A percentile compares a stretch with the other conserved stretches of the same genome.
These are phyloP conservation scores for Anthracocystis panici-leucophaei DNA, from an alignment of 1,284 basidiomycete genomes.

Conservation along the genomic window DNA sequence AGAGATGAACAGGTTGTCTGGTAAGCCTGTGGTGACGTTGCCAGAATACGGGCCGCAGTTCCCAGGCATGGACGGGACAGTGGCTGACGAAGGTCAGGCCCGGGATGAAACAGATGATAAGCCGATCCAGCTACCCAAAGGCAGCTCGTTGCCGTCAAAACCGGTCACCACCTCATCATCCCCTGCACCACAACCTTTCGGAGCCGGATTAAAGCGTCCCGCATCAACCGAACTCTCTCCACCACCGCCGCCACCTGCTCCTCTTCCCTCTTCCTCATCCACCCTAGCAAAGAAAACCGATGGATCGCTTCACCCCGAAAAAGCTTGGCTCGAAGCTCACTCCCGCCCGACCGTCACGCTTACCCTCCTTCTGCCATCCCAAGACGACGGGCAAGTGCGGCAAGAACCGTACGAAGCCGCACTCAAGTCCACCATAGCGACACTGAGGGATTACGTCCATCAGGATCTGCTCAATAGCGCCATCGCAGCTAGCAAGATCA, in stretches of 20 bases:
- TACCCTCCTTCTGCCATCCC: conserved; percentile 43
- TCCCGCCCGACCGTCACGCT: conserved; percentile 51
- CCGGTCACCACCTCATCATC: conserved; percentile 12
- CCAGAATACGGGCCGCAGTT: conserved; percentile 53
- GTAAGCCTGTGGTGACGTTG: conserved; percentile 33
- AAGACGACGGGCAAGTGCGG: conserved; percentile 22
- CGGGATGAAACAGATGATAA: conserved; percentile 19
- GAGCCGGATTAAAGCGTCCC: conserved; percentile 28
- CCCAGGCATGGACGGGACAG: conserved; percentile 18
- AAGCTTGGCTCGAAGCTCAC: conserved; percentile 58
- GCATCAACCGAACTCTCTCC: conserved; percentile 36
- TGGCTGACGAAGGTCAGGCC: conserved; percentile 6
- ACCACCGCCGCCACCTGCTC: conserved; percentile 29
- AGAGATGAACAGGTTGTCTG: conserved; percentile 46
- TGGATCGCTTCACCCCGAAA: conserved; percentile 54
- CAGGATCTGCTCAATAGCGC: conserved; percentile 48
- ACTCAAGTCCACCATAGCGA: conserved; percentile 53
- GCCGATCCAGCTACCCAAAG: conserved; percentile 26
- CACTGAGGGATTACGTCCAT: conserved; percentile 63
- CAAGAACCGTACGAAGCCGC: conserved; percentile 55
- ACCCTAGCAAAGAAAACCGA: conserved; percentile 36
- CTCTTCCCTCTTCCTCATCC: conserved; percentile 12
- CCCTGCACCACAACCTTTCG: not conserved
- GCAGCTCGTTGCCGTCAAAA: conserved; percentile 30
- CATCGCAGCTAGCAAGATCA: conserved; percentile 64